Percentiles rank a stretch among this genome's conserved stretches.
Evolutionary conservation across 176 grass and related monocot genomes (phyloP).

Genomic region (Typha latifolia): DNA sequence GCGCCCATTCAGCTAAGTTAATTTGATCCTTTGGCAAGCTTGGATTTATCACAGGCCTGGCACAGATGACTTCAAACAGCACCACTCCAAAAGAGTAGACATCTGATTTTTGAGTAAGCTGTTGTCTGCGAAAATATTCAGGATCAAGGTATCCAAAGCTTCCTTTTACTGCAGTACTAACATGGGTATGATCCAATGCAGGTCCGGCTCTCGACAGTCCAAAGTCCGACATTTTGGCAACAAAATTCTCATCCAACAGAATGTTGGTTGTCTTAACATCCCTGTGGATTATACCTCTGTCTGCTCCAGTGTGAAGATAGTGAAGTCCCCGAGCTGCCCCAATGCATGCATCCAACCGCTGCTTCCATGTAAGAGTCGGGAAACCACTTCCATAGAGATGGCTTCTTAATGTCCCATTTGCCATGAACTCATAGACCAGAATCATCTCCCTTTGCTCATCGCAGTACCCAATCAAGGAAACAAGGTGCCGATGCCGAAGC

Average conservation of each 20-base stretch:
- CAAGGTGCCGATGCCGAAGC: slow-evolving; percentile 91
- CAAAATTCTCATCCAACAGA: slow-evolving; percentile 75
- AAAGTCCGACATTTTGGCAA: slow-evolving; percentile 93
- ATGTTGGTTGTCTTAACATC: slow-evolving; percentile 98
- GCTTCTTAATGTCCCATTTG: slow-evolving; percentile 81
- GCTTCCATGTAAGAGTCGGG: slow-evolving; percentile 75
- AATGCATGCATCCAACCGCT: slow-evolving; percentile 65
- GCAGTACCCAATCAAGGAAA: slow-evolving; percentile 89
- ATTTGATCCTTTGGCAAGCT: slow-evolving; percentile 81
- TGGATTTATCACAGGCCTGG: slow-evolving; percentile 83
- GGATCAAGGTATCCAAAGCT: slow-evolving; percentile 98
- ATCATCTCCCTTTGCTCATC: slow-evolving; percentile 95
- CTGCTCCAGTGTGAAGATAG: slow-evolving; percentile 95
- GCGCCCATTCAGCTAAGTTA: slow-evolving; percentile 90
- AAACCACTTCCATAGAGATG: slow-evolving; percentile 71
- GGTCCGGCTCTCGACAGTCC: slow-evolving; percentile 85
- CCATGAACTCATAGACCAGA: slow-evolving; percentile 95
- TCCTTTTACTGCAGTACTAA: slow-evolving; percentile 87
- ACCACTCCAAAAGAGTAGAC: slow-evolving; percentile 97
- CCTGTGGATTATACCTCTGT: slow-evolving; percentile 79
- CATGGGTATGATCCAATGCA: slow-evolving; percentile 89
- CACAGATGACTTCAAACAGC: slow-evolving; percentile 84
- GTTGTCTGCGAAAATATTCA: slow-evolving; percentile 85
- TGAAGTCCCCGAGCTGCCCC: slow-evolving; percentile 82
- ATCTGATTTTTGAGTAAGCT: slow-evolving; percentile 89